Evolutionary conservation across 192 early-diverging fungal genomes (phyloP).

Genomic region (Haplosporangium gracile): DNA sequence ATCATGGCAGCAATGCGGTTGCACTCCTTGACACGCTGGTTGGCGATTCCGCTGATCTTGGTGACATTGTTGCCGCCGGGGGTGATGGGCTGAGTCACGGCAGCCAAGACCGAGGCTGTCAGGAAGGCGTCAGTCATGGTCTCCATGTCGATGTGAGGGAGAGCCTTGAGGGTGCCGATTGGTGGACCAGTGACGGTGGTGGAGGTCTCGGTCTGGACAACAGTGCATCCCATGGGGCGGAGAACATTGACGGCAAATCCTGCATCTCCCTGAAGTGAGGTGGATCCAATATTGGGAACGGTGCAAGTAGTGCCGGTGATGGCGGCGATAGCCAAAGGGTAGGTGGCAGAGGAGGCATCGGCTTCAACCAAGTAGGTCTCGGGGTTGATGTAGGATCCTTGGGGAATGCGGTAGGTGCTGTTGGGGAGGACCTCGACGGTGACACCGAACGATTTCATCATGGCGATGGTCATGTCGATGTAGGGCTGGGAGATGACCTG

Average conservation of each 20-base stretch:
- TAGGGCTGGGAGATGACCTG: constrained; percentile 98
- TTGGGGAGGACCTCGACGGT: constrained; percentile 76
- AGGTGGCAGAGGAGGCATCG: constrained; percentile 97
- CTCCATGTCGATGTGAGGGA: constrained; percentile 94
- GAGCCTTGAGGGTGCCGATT: constrained; percentile 74
- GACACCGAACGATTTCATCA: constrained; percentile 97
- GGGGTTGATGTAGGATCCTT: constrained; percentile 85
- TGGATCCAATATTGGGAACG: constrained; percentile 93
- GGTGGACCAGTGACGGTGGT: constrained; percentile 94
- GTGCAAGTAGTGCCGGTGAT: constrained; percentile 91
- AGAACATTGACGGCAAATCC: constrained; percentile 92
- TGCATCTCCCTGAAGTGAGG: constrained; percentile 93
- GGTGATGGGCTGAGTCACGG: constrained; percentile 73
- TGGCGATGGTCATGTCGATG: constrained; percentile 99
- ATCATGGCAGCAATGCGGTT: constrained; percentile 98
- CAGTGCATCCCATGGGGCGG: constrained; percentile 91
- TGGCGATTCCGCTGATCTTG: constrained; percentile 94
- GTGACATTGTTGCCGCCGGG: constrained; percentile 73
- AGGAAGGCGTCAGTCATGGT: constrained; percentile 99
- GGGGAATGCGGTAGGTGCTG: constrained; percentile 89
- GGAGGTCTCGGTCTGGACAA: constrained; percentile 88
- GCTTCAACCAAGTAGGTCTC: constrained; percentile 91
- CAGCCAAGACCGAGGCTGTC: constrained; percentile 93
- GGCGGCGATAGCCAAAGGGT: constrained; percentile 96
- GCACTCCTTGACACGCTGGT: constrained; percentile 99